Evolutionary conservation across 352 stramenopile species (phyloP).

Genomic region (Pythium dissotocum): DNA sequence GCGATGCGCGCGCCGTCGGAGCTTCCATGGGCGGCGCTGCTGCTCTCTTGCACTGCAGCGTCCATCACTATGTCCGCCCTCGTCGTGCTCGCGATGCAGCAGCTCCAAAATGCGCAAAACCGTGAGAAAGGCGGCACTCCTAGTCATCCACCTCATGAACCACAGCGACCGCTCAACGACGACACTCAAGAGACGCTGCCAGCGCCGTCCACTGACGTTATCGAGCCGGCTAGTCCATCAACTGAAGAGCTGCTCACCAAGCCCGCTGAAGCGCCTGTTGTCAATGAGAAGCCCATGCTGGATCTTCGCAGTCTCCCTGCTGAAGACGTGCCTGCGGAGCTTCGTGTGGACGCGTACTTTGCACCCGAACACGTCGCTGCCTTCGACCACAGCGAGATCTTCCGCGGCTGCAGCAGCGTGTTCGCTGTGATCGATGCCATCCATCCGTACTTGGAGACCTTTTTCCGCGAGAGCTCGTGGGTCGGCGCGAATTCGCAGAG

Average conservation of each 20-base stretch:
- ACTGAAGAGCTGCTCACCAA: not conserved
- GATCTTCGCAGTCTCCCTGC: not conserved
- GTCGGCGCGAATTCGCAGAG: slow-evolving; percentile 9
- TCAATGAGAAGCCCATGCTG: not conserved
- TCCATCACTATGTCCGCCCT: not conserved
- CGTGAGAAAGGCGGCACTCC: not conserved
- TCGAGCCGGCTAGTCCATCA: no score
- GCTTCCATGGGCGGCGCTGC: not conserved
- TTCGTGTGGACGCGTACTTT: slow-evolving; percentile 60
- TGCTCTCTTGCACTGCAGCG: not conserved
- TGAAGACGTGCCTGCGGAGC: not conserved
- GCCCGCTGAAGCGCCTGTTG: not conserved
- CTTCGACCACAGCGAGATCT: slow-evolving; percentile 59
- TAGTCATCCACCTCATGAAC: not conserved
- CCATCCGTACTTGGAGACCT: slow-evolving; percentile 51
- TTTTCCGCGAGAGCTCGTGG: slow-evolving; percentile 37
- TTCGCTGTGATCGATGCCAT: slow-evolving; percentile 65
- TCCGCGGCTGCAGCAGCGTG: slow-evolving; percentile 56
- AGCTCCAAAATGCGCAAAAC: not conserved
- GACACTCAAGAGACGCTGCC: not conserved
- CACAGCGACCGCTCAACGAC: not conserved
- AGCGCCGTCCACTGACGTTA: not conserved
- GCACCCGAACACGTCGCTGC: slow-evolving; percentile 32
- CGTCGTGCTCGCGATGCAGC: not conserved
- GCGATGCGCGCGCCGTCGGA: not conserved